Conservation (phyloP, 768 basidiomycete genomes). For the Solioccasus polychromus region DNA sequence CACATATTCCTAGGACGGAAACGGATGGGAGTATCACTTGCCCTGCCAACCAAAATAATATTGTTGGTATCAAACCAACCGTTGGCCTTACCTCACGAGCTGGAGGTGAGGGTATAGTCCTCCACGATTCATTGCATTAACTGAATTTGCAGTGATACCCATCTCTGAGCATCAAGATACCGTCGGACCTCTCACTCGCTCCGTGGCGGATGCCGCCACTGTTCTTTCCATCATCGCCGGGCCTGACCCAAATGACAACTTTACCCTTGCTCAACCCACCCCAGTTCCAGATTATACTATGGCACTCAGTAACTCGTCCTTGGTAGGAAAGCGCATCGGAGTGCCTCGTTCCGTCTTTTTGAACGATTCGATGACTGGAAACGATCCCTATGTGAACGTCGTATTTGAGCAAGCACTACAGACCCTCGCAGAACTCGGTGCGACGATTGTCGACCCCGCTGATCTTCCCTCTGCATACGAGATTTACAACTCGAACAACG, state of each 20-base stretch:
- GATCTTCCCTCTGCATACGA: slow-evolving; percentile 57
- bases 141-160: slow-evolving; percentile 44
- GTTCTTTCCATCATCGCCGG: slow-evolving; percentile 58
- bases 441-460: slow-evolving; percentile 59
- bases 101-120: slow-evolving; percentile 39
- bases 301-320: slow-evolving; percentile 46
- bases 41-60: slow-evolving; percentile 50
- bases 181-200: slow-evolving; percentile 54
- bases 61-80: slow-evolving; percentile 60
- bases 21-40: slow-evolving; percentile 56
- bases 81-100: slow-evolving; percentile 58
- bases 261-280: slow-evolving; percentile 50
- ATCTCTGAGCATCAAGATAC: slow-evolving; percentile 58
- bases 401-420: slow-evolving; percentile 42
- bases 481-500: slow-evolving; percentile 46
- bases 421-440: slow-evolving; percentile 38
- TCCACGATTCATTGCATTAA: background rate
- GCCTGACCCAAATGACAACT: slow-evolving; percentile 51
- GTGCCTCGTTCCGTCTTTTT: slow-evolving; percentile 43
- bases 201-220: slow-evolving; percentile 52
- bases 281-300: slow-evolving; percentile 53
- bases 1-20: slow-evolving; percentile 32
- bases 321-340: slow-evolving; percentile 52
- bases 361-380: slow-evolving; percentile 25
- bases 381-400: slow-evolving; percentile 30